phyloP scores from a whole-genome alignment of 192 early-diverging fungal genomes.

The Gaertneriomyces semiglobifer region DNA sequence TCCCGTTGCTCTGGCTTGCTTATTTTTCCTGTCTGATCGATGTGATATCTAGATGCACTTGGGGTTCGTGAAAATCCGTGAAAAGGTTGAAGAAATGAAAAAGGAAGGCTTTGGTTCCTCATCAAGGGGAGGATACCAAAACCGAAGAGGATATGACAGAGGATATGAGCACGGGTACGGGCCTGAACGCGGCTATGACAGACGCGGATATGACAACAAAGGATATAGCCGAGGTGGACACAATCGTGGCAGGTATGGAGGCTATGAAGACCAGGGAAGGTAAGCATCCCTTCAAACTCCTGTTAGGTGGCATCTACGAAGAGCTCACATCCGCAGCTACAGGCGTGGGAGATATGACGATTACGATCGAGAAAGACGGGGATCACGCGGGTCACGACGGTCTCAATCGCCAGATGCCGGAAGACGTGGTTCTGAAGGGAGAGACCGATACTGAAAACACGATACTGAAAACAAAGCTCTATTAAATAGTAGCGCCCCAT shows the following conservation, averaged over 20 bases:
- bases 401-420: too few relatives aligned
- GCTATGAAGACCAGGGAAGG: conserved; percentile 10
- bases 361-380: not conserved
- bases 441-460: too few relatives aligned
- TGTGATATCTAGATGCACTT: conserved; percentile 45
- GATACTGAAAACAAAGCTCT: too few relatives aligned
- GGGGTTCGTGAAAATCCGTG: conserved; percentile 51
- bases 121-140: conserved; percentile 21
- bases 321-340: not conserved
- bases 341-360: not conserved
- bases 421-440: too few relatives aligned
- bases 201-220: conserved; percentile 2
- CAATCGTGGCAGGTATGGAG: conserved; percentile 1
- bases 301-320: not conserved
- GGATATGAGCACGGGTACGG: conserved; percentile 3
- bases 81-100: conserved; percentile 47
- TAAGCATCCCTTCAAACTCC: too few relatives aligned
- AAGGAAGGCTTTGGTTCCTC: conserved; percentile 17
- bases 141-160: conserved; percentile 10
- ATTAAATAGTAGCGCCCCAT: too few relatives aligned
- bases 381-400: too few relatives aligned
- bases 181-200: not conserved
- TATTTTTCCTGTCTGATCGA: not conserved
- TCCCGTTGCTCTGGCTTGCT: not conserved
- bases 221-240: not conserved